phyloP scores from a whole-genome alignment of 768 basidiomycete species.

The Mycena polygramma region DNA sequence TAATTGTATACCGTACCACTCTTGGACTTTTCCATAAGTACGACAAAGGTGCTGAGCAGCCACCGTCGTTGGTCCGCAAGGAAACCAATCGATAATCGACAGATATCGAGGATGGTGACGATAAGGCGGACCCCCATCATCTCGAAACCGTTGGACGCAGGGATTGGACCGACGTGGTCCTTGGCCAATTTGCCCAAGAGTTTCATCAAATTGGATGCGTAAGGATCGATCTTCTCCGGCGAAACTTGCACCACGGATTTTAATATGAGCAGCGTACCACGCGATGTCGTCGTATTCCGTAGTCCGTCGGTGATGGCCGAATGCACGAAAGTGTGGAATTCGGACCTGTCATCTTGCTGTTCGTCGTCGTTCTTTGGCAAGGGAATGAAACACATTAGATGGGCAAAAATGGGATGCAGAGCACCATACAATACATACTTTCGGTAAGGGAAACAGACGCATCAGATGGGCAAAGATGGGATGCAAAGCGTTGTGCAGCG shows the following conservation, averaged over 20 bases:
- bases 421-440: no score
- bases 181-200: slow-evolving; percentile 88
- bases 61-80: slow-evolving; percentile 90
- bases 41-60: slow-evolving; percentile 81
- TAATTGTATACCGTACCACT: slow-evolving; percentile 83
- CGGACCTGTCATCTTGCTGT: slow-evolving; percentile 76
- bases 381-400: slow-evolving; percentile 51
- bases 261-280: slow-evolving; percentile 88
- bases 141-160: slow-evolving; percentile 65
- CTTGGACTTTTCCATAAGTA: slow-evolving; percentile 92
- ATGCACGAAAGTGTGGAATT: slow-evolving; percentile 84
- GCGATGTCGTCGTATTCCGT: slow-evolving; percentile 76
- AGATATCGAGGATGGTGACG: slow-evolving; percentile 88
- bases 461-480: slow-evolving; percentile 88
- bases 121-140: slow-evolving; percentile 74
- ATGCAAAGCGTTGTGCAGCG: slow-evolving; percentile 84
- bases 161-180: slow-evolving; percentile 80
- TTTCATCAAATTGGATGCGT: slow-evolving; percentile 81
- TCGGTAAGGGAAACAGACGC: slow-evolving; percentile 78
- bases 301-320: slow-evolving; percentile 83
- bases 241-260: slow-evolving; percentile 85
- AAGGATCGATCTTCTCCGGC: slow-evolving; percentile 88
- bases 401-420: no score
- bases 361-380: slow-evolving; percentile 85
- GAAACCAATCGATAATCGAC: slow-evolving; percentile 81